phyloP scores from a whole-genome alignment of 1,284 basidiomycete genomes.

The Ceratobasidium sp. region DNA sequence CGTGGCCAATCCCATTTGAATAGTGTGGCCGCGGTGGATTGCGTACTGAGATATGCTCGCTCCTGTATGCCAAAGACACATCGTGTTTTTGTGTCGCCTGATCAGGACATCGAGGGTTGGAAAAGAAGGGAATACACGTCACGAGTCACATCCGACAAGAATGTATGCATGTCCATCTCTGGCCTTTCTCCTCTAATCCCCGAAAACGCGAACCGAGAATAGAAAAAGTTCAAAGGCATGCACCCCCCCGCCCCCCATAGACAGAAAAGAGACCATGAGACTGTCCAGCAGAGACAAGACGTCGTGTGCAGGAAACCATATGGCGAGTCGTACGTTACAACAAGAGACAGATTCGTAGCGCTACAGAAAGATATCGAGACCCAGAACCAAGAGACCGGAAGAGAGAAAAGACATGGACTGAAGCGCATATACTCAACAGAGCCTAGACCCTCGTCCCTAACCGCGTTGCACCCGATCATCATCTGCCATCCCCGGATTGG shows the following conservation, averaged over 20 bases:
- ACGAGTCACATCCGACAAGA: background rate
- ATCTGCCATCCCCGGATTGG: conserved; percentile 4
- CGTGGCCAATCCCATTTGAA: background rate
- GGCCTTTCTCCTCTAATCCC: conserved; percentile 34
- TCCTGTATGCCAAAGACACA: background rate
- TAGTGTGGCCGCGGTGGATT: background rate
- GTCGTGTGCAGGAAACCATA: background rate
- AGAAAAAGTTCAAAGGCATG: conserved; percentile 33
- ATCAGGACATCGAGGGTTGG: background rate
- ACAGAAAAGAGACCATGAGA: conserved; percentile 6
- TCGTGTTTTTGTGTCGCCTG: conserved; percentile 10
- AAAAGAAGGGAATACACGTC: background rate
- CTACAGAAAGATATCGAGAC: background rate
- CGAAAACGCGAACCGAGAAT: conserved; percentile 13
- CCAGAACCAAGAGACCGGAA: background rate
- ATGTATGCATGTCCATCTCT: conserved; percentile 5
- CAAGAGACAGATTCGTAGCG: background rate
- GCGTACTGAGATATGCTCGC: background rate
- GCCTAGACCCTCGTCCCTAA: conserved; percentile 2
- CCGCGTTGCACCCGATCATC: conserved; percentile 8
- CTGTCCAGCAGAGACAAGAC: conserved; percentile 36
- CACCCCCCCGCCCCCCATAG: background rate
- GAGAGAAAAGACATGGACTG: background rate
- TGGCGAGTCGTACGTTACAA: conserved; percentile 24
- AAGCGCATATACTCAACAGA: conserved; percentile 10